phyloP scores from a whole-genome alignment of 1,284 basidiomycete genomes.

The Tilletia caries region DNA sequence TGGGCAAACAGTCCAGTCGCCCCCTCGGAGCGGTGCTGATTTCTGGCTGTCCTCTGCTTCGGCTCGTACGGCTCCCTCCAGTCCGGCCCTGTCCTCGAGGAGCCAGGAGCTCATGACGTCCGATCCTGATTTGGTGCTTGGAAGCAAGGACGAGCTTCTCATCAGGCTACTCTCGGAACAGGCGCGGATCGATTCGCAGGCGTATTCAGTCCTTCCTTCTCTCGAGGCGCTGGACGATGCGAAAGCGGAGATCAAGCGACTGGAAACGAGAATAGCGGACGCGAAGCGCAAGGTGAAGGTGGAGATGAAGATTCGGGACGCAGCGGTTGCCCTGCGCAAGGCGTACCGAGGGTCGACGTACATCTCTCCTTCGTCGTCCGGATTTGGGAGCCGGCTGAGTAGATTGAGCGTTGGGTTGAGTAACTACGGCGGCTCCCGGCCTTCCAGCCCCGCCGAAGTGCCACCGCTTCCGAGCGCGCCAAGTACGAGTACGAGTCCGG shows the following conservation, averaged over 20 bases:
- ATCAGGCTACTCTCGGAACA: conserved; percentile 31
- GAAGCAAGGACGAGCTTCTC: conserved; percentile 27
- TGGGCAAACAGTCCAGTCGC: too few relatives aligned
- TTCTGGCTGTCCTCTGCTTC: background rate
- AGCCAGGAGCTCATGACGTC: too few relatives aligned
- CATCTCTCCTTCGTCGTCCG: background rate
- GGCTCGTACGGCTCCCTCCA: background rate
- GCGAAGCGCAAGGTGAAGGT: conserved; percentile 39
- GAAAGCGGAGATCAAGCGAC: conserved; percentile 33
- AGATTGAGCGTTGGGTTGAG: background rate
- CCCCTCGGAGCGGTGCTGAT: too few relatives aligned
- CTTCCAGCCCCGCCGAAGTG: background rate
- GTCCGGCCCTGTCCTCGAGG: background rate
- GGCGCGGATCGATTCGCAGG: conserved; percentile 33
- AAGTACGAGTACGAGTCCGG: background rate
- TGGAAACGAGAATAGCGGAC: conserved; percentile 28
- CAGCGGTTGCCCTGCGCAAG: conserved; percentile 38
- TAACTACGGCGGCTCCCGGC: background rate
- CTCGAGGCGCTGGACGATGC: conserved; percentile 35
- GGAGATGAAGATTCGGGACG: conserved; percentile 38
- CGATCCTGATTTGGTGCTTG: background rate
- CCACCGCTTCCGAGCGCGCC: background rate
- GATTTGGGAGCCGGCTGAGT: background rate
- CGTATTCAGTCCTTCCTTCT: conserved; percentile 26
- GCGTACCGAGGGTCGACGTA: conserved; percentile 21